Percentiles rank a stretch among this genome's conserved stretches.
These are phyloP conservation scores for Plectosphaerella plurivora DNA, from an alignment of 2,329 filamentous ascomycete species.

Conservation along the genomic window DNA sequence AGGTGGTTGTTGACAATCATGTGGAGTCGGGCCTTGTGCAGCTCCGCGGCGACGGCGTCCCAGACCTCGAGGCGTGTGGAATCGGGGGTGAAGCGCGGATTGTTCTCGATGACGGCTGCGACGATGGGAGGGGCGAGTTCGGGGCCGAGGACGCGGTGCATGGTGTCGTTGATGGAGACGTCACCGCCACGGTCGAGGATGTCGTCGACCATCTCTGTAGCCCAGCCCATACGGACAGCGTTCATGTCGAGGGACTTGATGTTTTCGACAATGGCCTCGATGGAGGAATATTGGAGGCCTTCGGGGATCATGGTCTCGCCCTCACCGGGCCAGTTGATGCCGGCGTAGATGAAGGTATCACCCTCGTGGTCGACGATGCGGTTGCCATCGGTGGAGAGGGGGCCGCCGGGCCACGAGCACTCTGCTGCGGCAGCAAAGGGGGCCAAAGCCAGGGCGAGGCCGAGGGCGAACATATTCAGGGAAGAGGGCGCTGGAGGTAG, in stretches of 20 bases:
- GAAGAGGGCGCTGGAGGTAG: too few species aligned
- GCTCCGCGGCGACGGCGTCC: slow-evolving; percentile 48
- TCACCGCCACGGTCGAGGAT: slow-evolving; percentile 47
- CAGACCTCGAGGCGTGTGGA: slow-evolving; percentile 52
- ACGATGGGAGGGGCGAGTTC: slow-evolving; percentile 49
- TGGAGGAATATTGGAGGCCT: slow-evolving; percentile 57
- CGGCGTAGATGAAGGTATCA: slow-evolving; percentile 43
- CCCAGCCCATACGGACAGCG: slow-evolving; percentile 57
- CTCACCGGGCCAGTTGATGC: slow-evolving; percentile 59
- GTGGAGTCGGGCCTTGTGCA: slow-evolving; percentile 10
- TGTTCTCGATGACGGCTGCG: slow-evolving; percentile 47
- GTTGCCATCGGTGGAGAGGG: slow-evolving; percentile 34
- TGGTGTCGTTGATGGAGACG: slow-evolving; percentile 38
- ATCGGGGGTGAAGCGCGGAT: slow-evolving; percentile 48
- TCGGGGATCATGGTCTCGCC: slow-evolving; percentile 62
- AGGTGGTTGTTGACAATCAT: slow-evolving; percentile 20
- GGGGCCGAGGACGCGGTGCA: slow-evolving; percentile 40
- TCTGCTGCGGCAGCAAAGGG: neutral
- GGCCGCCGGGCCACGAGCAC: slow-evolving; percentile 34
- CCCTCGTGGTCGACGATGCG: slow-evolving; percentile 38
- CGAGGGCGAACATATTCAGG: neutral
- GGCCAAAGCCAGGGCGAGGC: slow-evolving; percentile 3
- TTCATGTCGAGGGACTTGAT: slow-evolving; percentile 60
- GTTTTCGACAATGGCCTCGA: slow-evolving; percentile 47
- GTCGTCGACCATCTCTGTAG: slow-evolving; percentile 61